Base-by-base conservation (phyloP, 176 grass and related monocot species). In the Oryza brachyantha region DNA sequence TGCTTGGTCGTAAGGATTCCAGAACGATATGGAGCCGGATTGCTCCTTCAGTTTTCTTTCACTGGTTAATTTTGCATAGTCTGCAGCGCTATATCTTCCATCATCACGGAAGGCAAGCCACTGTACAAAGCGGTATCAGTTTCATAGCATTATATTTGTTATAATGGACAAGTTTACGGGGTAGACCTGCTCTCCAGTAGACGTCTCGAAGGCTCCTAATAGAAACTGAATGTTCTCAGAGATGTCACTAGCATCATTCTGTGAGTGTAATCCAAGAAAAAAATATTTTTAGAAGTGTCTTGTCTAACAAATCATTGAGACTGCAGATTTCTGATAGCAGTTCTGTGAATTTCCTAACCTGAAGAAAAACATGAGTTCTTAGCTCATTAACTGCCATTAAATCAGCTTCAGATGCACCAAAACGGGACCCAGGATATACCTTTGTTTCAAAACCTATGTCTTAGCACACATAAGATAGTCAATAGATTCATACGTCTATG, bases 351-450 rank as follows among this genome's bases (percentile, higher is more conserved):
- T 78, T 82, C 29, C 74, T 65, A 48, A 97, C 94, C 88, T 97
- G 94, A 90, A 97, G 89, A 72, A 83, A 90, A 77, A 52, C 73
- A 88, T 97, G 87, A 59, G 91, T 76, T 29, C 76, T 86, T 79
- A 94, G 73, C 81, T 97, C 94, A 92, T 92, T 94, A 50, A 91
- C 74, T 82, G 94, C 91, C 94, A 97, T 94, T 71, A 94, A 88
- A 90, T 94, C 90, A 59, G 79, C 86, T 97, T 97, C 94, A 72
- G 78, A 83, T 88, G 91, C 83, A 86, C 89, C 89, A 73, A 73
- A 75, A 74, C 72, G 75, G 41, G 64, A 72, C 86, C 94, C 87
- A 77, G 91, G 94, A 84, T 97, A 97, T 80, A 94, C 94, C 94
- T 97, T 83, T 68, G 81, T 88, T 77, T 70, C 80, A 79, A 81